Conservation (phyloP, 2,329 filamentous ascomycete species). For the Fusarium liriodendri region DNA sequence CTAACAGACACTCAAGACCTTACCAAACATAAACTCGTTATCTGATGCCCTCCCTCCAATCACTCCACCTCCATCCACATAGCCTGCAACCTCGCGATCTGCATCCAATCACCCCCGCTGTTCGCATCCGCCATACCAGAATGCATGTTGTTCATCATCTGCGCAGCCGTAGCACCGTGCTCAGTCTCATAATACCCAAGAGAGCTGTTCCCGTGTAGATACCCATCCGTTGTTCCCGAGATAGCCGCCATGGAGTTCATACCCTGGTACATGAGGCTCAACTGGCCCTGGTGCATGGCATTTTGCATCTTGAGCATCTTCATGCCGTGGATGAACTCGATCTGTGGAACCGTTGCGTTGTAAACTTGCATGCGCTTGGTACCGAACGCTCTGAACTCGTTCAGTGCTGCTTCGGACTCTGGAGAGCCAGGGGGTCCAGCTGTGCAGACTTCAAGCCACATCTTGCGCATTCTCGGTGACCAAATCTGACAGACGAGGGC, state of each 20-base stretch:
- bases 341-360: conserved; percentile 44
- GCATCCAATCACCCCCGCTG: conserved; percentile 41
- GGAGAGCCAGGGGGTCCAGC: conserved; percentile 41
- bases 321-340: conserved; percentile 43
- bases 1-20: not conserved
- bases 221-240: conserved; percentile 43
- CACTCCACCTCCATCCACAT: conserved; percentile 50
- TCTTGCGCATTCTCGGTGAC: conserved; percentile 52
- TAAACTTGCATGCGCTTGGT: conserved; percentile 45
- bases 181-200: conserved; percentile 52
- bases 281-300: conserved; percentile 48
- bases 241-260: conserved; percentile 45
- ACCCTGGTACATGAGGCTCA: conserved; percentile 50
- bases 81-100: conserved; percentile 40
- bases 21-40: not conserved
- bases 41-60: not conserved
- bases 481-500: conserved; percentile 51
- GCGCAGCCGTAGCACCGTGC: conserved; percentile 47
- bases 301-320: conserved; percentile 46
- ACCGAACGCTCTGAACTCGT: conserved; percentile 44
- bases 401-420: conserved; percentile 40
- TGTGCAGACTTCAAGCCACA: conserved; percentile 46
- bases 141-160: conserved; percentile 49
- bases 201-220: conserved; percentile 49
- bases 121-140: conserved; percentile 45